Evolutionary conservation across 2,329 filamentous ascomycete species (phyloP).

Genomic region (Fusarium sp.): DNA sequence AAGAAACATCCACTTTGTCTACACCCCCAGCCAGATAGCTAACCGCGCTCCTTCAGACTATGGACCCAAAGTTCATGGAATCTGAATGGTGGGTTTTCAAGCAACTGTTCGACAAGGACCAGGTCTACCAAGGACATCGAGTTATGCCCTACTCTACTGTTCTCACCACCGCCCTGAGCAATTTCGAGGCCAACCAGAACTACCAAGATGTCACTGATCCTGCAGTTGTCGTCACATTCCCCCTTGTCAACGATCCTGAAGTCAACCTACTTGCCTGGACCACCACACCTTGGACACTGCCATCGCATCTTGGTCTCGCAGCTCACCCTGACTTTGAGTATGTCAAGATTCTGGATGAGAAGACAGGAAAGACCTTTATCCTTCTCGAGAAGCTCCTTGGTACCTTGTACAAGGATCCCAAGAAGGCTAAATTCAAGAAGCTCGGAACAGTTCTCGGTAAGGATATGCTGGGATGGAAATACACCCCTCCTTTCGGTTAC

Average conservation of each 20-base stretch:
- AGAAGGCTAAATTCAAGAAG: constrained; percentile 92
- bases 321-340: constrained; percentile 87
- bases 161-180: constrained; percentile 87
- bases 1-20: background rate
- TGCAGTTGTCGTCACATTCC: constrained; percentile 88
- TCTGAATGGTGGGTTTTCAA: constrained; percentile 97
- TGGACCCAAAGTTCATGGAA: constrained; percentile 97
- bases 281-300: constrained; percentile 86
- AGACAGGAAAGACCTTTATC: constrained; percentile 84
- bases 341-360: constrained; percentile 84
- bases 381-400: constrained; percentile 82
- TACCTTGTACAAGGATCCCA: constrained; percentile 92
- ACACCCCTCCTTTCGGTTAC: constrained; percentile 89
- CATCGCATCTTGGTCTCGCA: constrained; percentile 80
- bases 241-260: constrained; percentile 78
- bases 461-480: constrained; percentile 88
- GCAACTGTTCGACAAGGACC: constrained; percentile 86
- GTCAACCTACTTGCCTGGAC: constrained; percentile 87
- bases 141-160: constrained; percentile 97
- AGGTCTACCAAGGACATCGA: constrained; percentile 88
- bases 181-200: constrained; percentile 94
- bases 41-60: constrained; percentile 67
- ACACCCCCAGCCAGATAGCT: background rate
- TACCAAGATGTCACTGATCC: constrained; percentile 94
- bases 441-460: constrained; percentile 82